phyloP scores from a whole-genome alignment of 805 yeast genomes.

The Torulaspora gathmanii region DNA sequence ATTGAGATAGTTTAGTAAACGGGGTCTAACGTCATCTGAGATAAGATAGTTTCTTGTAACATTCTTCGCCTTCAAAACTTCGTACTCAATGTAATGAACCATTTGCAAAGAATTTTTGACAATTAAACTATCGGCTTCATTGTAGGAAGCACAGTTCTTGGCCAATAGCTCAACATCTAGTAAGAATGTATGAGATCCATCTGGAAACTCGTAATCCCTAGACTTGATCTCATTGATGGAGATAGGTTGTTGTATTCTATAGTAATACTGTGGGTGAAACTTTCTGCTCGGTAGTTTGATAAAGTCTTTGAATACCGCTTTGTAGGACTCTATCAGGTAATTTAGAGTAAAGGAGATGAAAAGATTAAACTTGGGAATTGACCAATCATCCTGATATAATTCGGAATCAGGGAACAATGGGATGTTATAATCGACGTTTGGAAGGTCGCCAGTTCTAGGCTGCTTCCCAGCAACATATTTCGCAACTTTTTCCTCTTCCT shows the following conservation, averaged over 20 bases:
- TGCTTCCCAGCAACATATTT: slow-evolving; percentile 34
- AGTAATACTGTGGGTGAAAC: slow-evolving; percentile 75
- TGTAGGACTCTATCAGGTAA: slow-evolving; percentile 27
- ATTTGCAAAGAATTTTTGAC: slow-evolving; percentile 61
- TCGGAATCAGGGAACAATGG: slow-evolving; percentile 34
- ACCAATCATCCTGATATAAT: slow-evolving; percentile 30
- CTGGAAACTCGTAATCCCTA: slow-evolving; percentile 33
- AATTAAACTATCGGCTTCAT: slow-evolving; percentile 60
- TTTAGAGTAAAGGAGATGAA: slow-evolving; percentile 32
- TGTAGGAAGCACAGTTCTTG: slow-evolving; percentile 66
- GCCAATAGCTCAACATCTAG: slow-evolving; percentile 64
- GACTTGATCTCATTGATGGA: slow-evolving; percentile 61
- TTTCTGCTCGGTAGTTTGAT: slow-evolving; percentile 67
- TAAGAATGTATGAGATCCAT: slow-evolving; percentile 40
- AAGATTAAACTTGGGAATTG: slow-evolving; percentile 32
- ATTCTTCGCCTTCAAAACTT: slow-evolving; percentile 40
- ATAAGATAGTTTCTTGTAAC: slow-evolving; percentile 31
- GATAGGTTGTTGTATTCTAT: slow-evolving; percentile 58
- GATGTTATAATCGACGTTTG: slow-evolving; percentile 24
- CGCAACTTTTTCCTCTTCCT: slow-evolving; percentile 12
- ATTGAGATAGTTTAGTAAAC: slow-evolving; percentile 19
- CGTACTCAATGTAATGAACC: slow-evolving; percentile 51
- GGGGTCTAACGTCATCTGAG: slow-evolving; percentile 25
- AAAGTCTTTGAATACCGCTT: slow-evolving; percentile 46
- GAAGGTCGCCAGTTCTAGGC: slow-evolving; percentile 26